Conservation (phyloP, 768 basidiomycete species). For the Infundibulicybe gibba region DNA sequence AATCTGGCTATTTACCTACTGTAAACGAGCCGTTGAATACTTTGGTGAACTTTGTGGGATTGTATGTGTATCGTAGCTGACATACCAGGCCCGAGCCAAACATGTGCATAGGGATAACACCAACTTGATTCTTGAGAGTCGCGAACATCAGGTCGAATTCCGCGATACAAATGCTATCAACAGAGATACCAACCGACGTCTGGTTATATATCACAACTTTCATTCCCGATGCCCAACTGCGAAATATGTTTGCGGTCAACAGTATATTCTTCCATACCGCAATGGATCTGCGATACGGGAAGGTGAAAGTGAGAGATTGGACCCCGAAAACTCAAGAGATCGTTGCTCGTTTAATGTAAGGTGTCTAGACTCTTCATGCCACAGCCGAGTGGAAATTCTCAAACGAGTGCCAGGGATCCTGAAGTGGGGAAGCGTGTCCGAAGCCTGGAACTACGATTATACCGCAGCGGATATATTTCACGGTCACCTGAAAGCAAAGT, state of each 20-base stretch:
- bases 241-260: conserved; percentile 23
- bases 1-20: too few relatives aligned
- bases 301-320: conserved; percentile 19
- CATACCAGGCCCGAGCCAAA: too few relatives aligned
- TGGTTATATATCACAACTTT: conserved; percentile 26
- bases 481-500: too few relatives aligned
- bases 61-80: too few relatives aligned
- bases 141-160: too few relatives aligned
- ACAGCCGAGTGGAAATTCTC: neutral
- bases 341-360: conserved; percentile 16
- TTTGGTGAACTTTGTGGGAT: too few relatives aligned
- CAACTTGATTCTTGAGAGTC: too few relatives aligned
- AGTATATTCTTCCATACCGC: conserved; percentile 26
- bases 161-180: too few relatives aligned
- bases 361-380: conserved; percentile 1
- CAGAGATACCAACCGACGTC: conserved; percentile 26
- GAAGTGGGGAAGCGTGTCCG: conserved; percentile 13
- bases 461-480: conserved; percentile 1
- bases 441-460: conserved; percentile 9
- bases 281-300: conserved; percentile 23
- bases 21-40: too few relatives aligned
- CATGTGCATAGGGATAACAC: too few relatives aligned
- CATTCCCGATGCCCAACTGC: conserved; percentile 21
- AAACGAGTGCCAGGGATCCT: conserved; percentile 13
- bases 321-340: conserved; percentile 10